Percentiles rank a stretch among this genome's conserved stretches.
Conservation (phyloP, 2,329 filamentous ascomycete genomes). For the Botryosphaeria agaves region DNA sequence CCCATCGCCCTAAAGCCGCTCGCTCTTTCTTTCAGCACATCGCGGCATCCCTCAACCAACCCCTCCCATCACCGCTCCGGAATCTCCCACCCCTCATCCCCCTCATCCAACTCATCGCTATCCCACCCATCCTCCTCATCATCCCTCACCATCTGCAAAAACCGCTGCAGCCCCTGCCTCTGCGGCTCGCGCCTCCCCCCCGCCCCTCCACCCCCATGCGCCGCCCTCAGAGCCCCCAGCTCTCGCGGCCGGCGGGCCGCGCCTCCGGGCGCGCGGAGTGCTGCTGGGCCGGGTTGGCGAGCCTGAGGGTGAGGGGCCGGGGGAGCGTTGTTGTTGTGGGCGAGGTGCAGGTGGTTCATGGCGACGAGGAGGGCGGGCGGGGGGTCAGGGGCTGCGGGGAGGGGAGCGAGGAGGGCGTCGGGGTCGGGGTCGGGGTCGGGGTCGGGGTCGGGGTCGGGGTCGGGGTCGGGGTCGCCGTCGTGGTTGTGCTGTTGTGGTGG, state of each 20-base stretch:
- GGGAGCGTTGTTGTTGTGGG: conserved; percentile 4
- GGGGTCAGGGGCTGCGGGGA: no score
- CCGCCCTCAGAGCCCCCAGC: not conserved
- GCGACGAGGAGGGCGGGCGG: not conserved
- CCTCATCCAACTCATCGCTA: conserved; percentile 36
- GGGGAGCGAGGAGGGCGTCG: not conserved
- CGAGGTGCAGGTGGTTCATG: not conserved
- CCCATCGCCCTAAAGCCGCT: no score
- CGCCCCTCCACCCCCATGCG: no score
- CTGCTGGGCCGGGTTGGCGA: conserved; percentile 5
- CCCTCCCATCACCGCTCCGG: conserved; percentile 5
- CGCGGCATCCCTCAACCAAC: no score
- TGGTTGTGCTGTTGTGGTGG: not conserved
- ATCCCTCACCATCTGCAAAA: conserved; percentile 31
- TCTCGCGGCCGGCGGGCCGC: conserved; percentile 1
- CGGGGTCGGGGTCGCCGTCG: not conserved
- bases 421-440: not conserved
- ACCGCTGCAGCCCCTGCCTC: conserved; percentile 27
- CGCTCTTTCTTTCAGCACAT: no score
- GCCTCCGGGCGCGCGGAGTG: conserved; percentile 3
- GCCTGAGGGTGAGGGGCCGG: conserved; percentile 5
- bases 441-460: not conserved
- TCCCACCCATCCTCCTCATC: conserved; percentile 43
- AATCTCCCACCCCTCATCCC: conserved; percentile 10
- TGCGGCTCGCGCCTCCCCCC: conserved; percentile 9